Conservation (phyloP, 768 basidiomycete genomes). For the Termitomyces sp. region DNA sequence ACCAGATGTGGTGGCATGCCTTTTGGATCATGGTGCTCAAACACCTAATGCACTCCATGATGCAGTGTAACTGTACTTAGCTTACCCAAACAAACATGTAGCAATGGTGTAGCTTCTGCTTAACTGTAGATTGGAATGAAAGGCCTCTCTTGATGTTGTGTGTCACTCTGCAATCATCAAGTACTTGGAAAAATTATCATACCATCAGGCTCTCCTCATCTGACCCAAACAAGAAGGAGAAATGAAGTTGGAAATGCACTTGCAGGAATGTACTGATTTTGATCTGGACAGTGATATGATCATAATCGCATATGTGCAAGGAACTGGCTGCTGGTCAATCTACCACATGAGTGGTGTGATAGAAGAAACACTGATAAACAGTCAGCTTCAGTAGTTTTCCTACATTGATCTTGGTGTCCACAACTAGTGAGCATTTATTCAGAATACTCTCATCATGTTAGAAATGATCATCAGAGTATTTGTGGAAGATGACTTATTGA, state of each 20-base stretch:
- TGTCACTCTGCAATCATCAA: neutral
- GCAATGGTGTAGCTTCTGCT: neutral
- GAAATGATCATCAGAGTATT: too few relatives aligned
- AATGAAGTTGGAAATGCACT: neutral
- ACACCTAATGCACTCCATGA: neutral
- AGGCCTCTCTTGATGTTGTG: neutral
- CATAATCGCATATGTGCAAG: too few relatives aligned
- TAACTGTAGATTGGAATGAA: neutral
- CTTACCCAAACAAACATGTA: neutral
- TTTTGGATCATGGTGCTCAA: neutral
- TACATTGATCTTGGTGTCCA: too few relatives aligned
- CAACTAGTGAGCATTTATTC: too few relatives aligned
- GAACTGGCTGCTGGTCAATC: too few relatives aligned
- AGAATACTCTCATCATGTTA: too few relatives aligned
- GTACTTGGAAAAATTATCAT: neutral
- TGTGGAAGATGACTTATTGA: too few relatives aligned
- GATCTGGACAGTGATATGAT: too few relatives aligned
- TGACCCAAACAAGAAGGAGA: neutral
- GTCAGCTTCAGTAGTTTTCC: too few relatives aligned
- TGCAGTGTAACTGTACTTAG: neutral
- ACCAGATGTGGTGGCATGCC: neutral
- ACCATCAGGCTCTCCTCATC: neutral
- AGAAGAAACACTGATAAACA: too few relatives aligned
- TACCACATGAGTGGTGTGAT: too few relatives aligned
- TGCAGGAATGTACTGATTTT: neutral